A percentile compares a stretch with the other conserved stretches of the same genome.
Conservation (phyloP, 2,329 filamentous ascomycete genomes). For the Erysiphe pulchra region DNA sequence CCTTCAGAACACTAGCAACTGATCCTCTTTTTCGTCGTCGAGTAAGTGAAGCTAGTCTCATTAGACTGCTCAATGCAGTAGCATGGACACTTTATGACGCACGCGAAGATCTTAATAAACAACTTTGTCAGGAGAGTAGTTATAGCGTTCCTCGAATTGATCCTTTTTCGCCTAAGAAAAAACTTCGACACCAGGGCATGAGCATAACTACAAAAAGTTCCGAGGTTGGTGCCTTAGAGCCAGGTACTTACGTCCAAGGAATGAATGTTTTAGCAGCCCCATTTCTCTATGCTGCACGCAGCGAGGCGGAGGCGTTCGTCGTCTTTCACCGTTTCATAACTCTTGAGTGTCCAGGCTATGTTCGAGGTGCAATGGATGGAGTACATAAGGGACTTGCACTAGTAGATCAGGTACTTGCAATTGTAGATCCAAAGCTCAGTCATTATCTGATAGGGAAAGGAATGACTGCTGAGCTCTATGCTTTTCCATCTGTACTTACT, state of each 20-base stretch:
- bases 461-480: conserved; percentile 82
- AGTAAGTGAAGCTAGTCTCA: conserved; percentile 85
- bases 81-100: conserved; percentile 83
- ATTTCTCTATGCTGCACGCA: conserved; percentile 81
- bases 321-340: conserved; percentile 77
- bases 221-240: conserved; percentile 32
- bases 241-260: conserved; percentile 84
- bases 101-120: conserved; percentile 18
- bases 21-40: conserved; percentile 91
- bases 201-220: conserved; percentile 38
- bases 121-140: conserved; percentile 2
- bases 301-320: conserved; percentile 82
- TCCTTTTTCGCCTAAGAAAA: conserved; percentile 10
- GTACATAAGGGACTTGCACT: conserved; percentile 79
- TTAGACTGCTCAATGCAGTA: conserved; percentile 78
- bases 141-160: conserved; percentile 6
- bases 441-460: conserved; percentile 64
- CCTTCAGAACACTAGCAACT: conserved; percentile 84
- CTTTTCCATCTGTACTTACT: conserved; percentile 83
- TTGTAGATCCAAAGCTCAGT: conserved; percentile 74
- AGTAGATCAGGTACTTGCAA: conserved; percentile 74
- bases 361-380: conserved; percentile 87
- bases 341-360: conserved; percentile 73
- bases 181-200: conserved; percentile 24
- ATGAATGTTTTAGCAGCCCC: conserved; percentile 97